Percentiles rank a stretch among this genome's conserved stretches.
These are phyloP conservation scores for Macaranga tanarius DNA, from an alignment of 441 rosid species.

Conservation along the genomic window DNA sequence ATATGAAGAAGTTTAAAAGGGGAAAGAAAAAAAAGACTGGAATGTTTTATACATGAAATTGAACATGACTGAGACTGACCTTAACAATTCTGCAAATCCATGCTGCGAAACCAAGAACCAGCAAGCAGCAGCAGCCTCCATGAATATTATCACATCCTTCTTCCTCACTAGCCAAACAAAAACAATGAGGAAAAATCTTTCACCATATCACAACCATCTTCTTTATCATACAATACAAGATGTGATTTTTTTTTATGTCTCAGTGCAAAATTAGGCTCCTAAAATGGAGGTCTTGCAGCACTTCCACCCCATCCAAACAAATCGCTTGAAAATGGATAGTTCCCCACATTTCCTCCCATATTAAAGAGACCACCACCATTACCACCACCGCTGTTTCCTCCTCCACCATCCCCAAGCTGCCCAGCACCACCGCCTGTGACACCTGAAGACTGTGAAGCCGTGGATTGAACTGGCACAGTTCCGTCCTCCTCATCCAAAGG, in stretches of 20 bases:
- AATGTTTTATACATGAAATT: slow-evolving; percentile 11
- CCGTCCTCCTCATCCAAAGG: slow-evolving; percentile 55
- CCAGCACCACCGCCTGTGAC: slow-evolving; percentile 46
- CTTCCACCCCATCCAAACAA: slow-evolving; percentile 59
- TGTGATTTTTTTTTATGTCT: not conserved
- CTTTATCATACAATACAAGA: slow-evolving; percentile 2
- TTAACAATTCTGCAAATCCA: slow-evolving; percentile 10
- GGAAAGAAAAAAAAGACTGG: not conserved
- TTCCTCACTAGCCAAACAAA: too few species aligned
- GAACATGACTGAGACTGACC: slow-evolving; percentile 19
- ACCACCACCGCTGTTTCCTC: slow-evolving; percentile 20
- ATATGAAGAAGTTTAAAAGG: not conserved
- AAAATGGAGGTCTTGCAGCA: slow-evolving; percentile 59
- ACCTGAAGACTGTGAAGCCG: slow-evolving; percentile 60
- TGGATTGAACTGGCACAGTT: slow-evolving; percentile 35
- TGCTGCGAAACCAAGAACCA: not conserved
- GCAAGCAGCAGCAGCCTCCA: slow-evolving; percentile 2
- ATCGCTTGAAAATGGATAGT: slow-evolving; percentile 57
- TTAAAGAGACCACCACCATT: slow-evolving; percentile 29
- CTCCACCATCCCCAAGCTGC: slow-evolving; percentile 45
- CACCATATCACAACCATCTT: not conserved
- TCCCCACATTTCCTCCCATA: slow-evolving; percentile 37
- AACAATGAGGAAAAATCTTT: not conserved
- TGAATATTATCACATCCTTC: not conserved
- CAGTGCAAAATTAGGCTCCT: not conserved